These are phyloP conservation scores for Paecilomyces fulvus DNA, from an alignment of 2,329 filamentous ascomycete species.

Conservation along the genomic window DNA sequence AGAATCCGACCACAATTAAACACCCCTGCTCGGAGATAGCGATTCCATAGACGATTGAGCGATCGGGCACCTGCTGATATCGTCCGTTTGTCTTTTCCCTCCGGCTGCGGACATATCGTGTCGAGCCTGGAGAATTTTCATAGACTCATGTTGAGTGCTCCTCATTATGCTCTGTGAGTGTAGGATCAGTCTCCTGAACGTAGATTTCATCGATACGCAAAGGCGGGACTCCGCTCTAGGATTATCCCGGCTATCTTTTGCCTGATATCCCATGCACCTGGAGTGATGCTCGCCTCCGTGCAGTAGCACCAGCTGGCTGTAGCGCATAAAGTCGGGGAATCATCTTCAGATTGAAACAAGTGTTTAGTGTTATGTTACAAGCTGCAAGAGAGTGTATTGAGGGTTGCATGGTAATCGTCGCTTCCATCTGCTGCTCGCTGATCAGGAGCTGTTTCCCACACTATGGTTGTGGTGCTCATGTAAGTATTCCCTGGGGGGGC, in stretches of 20 bases:
- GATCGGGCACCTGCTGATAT: background rate
- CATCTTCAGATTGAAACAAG: no score
- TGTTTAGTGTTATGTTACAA: no score
- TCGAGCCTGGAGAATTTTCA: background rate
- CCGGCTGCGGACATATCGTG: background rate
- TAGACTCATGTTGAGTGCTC: background rate
- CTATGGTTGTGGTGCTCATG: background rate
- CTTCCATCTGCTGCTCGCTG: background rate
- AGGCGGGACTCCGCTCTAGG: background rate
- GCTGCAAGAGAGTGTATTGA: no score
- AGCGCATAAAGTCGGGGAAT: no score
- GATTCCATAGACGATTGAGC: background rate
- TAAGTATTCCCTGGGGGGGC: background rate
- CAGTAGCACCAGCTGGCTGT: no score
- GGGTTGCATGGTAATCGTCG: background rate
- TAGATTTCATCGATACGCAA: background rate
- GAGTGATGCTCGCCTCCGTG: no score
- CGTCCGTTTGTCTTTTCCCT: background rate
- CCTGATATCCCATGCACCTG: background rate
- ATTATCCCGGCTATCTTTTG: background rate
- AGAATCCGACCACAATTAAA: background rate
- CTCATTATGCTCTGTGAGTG: background rate
- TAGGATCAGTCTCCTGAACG: background rate
- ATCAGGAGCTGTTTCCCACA: background rate
- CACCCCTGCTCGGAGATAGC: background rate